These are phyloP conservation scores for Coniophora puteana DNA, from an alignment of 1,284 basidiomycete species.

Conservation along the genomic window DNA sequence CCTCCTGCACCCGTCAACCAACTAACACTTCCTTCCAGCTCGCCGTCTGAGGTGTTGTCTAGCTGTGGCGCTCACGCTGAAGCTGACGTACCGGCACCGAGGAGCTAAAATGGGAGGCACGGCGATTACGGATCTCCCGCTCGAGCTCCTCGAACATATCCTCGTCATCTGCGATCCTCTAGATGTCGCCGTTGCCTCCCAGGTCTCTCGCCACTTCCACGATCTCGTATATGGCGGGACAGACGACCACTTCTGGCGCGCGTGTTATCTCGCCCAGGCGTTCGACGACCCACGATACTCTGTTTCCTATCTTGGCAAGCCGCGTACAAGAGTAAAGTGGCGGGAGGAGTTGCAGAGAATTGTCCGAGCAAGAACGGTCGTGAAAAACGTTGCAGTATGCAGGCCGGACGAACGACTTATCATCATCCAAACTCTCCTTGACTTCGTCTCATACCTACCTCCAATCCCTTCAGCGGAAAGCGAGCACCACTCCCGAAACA, in stretches of 20 bases:
- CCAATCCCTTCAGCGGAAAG: constrained; percentile 29
- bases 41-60: too few relatives aligned
- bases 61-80: too few relatives aligned
- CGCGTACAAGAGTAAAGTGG: constrained; percentile 44
- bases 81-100: too few relatives aligned
- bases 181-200: constrained; percentile 46
- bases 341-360: constrained; percentile 46
- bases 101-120: too few relatives aligned
- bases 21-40: too few relatives aligned
- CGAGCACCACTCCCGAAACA: constrained; percentile 41
- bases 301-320: constrained; percentile 37
- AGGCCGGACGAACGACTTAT: constrained; percentile 37
- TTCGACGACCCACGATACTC: constrained; percentile 57
- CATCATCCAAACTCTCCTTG: constrained; percentile 44
- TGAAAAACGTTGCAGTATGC: constrained; percentile 30
- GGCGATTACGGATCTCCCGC: constrained; percentile 37
- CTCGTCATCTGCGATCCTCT: constrained; percentile 51
- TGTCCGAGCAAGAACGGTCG: constrained; percentile 43
- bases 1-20: too few relatives aligned
- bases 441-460: constrained; percentile 39
- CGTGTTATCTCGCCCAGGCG: constrained; percentile 52
- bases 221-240: constrained; percentile 41
- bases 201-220: constrained; percentile 43
- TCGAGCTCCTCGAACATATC: constrained; percentile 54
- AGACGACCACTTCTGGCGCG: constrained; percentile 54